Conservation (phyloP, 2,329 filamentous ascomycete species). For the Bipolaris bicolor region DNA sequence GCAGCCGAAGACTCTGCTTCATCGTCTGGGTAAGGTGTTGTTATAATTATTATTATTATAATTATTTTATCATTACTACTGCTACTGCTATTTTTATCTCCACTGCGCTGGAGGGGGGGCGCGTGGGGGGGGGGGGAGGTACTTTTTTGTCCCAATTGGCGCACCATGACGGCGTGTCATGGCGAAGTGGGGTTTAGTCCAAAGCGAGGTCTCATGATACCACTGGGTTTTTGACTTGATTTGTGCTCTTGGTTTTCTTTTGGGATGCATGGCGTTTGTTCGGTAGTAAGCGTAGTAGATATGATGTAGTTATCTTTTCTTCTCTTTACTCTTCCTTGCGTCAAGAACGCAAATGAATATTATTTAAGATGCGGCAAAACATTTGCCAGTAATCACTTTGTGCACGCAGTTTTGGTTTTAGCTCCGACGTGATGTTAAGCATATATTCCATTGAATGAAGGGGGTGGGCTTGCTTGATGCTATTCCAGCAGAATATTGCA, state of each 20-base stretch:
- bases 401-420: too few species aligned
- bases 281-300: background rate
- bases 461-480: too few species aligned
- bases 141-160: background rate
- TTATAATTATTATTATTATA: too few species aligned
- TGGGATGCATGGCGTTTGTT: slow-evolving; percentile 5
- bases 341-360: background rate
- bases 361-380: background rate
- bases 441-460: too few species aligned
- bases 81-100: background rate
- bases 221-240: slow-evolving; percentile 9
- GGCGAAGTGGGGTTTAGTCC: background rate
- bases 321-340: background rate
- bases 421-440: too few species aligned
- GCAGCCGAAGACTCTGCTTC: slow-evolving; percentile 39
- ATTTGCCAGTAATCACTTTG: background rate
- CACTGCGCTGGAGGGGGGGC: background rate
- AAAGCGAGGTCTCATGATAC: slow-evolving; percentile 14
- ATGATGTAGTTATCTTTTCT: background rate
- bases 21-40: slow-evolving; percentile 30
- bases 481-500: too few species aligned
- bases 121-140: too few species aligned
- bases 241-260: background rate
- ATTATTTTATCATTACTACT: too few species aligned
- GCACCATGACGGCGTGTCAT: background rate